Base-by-base conservation (phyloP, 1,284 basidiomycete species). In the Sporisorium exsertum region DNA sequence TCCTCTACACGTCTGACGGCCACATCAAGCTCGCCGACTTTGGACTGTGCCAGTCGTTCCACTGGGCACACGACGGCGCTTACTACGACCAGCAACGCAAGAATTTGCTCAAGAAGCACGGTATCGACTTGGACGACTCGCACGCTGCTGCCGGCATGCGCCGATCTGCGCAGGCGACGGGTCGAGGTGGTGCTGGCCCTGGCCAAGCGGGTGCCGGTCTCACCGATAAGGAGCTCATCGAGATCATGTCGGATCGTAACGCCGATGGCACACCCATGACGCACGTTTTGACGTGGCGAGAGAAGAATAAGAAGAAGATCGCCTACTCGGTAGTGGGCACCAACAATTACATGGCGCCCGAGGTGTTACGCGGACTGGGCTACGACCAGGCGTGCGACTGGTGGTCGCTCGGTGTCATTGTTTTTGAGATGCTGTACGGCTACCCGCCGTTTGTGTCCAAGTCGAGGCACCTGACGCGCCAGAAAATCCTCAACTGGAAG, bases 21-120 rank as follows among this genome's bases (percentile, higher is more conserved):
- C 95, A 98, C 87, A 92, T 99, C 87, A 93, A 92, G 87, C 90
- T 98, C 64, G 94, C 93, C 82, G 96, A 98, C 87, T 97, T 98
- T 86, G 95, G 96, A 27, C 89, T 98, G 72, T 95, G 76, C 58
- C 77, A 82, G 66, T 75, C 72, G 59, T 83, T 83, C 69, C 79
- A 82, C 60, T 83, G 82, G 83, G 81, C 82, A 4, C 83, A 85
- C 60, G 83, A 85, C 46, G 82, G 84, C 4, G 81, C 84, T 2
- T 87, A 97, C 88, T 98, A 95, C 86, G 95, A 97, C 80, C 93
- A 95, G 82, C 95, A 97, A 85, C 90, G 95, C 35, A 89, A 91
- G 51, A 93, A 94, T 79, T 87, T 98, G 53, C 88, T 98, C 58
- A 92, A 91, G 86, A 96, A 94, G 86, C 92, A 98, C 87, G 96